Base-by-base conservation (phyloP, 1,284 basidiomycete genomes). In the Fomes fomentarius region DNA sequence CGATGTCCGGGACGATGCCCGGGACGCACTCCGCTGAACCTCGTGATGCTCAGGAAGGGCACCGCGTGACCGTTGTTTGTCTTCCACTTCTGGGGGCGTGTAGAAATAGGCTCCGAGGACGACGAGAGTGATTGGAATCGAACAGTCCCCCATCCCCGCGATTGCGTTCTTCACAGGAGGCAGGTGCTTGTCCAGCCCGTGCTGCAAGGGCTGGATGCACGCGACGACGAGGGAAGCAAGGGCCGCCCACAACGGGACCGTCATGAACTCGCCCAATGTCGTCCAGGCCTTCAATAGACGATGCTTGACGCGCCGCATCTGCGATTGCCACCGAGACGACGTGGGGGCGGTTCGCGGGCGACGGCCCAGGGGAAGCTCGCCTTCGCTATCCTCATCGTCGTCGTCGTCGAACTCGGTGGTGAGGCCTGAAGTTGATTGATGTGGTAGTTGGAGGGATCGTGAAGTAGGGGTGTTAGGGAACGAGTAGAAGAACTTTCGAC, bases 91-190 rank as follows among this genome's bases (percentile, higher is more conserved):
- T 4, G 60, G 47, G n/a, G 72, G 66, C 6, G 58, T 73, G 68
- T 91, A 88, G 71, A 97, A 97, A 78, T 96, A 97, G 7, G 92
- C 94, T 15, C 95, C 95, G 39, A 98, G 85, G 8, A 97, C 94
- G 56, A 98, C 82, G 34, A 98, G 77, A 2, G 95, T 97, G 22
- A 97, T 69, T 0, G 95, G 95, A 60, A 98, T 89, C 0, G 91
- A 92, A 65, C 93, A 95, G 62, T 82, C 83, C 1, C 93, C 93
- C 0, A 90, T 87, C 24, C 79, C 75, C 21, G 77, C 79, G 57
- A 96, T 74, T 0, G 92, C 89, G 41, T 85, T 83, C 64, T 87
- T 91, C 52, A 95, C 71, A 0, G 91, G 87, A 37, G 78, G 75
- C 66, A 90, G 72, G 58, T 84, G 83, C 4, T 73, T 67, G 19